Base-by-base conservation (phyloP, 768 basidiomycete genomes). In the Pulveroboletus ravenelii region DNA sequence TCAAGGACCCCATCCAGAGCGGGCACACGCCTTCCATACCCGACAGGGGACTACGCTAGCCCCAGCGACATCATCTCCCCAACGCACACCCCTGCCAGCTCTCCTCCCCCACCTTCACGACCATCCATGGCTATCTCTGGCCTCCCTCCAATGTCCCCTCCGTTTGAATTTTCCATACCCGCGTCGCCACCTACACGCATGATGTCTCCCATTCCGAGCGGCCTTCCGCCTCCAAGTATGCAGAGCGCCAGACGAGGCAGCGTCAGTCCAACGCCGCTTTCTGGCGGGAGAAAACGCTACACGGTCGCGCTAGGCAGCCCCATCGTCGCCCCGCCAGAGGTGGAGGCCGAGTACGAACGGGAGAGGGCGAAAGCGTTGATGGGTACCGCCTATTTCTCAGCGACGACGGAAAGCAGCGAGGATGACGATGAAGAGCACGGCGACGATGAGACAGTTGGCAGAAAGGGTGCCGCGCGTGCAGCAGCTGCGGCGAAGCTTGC, bases 261-360 rank as follows among this genome's bases (percentile, higher is more conserved):
- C 59, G 76, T 83, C 47, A 82, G 82, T 50, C 81, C 84, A 2
- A 89, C 87, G 3, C 88, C 90, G 2, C 70, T 79, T 0, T 68
- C 74, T 2, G 72, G 41, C 2, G 56, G 52, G 17, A 58, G 89
- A 52, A 93, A 93, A 61, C 77, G 90, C 35, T 92, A 93, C 62
- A 92, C 90, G 0, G 89, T 92, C 30, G 89, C 90, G 1, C 76
- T 93, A 0, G 89, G 88, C 10, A 85, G 80, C 3, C 84, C 87
- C 0, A 81, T 89, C 52, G 76, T 80, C 54, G 71, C 60, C 34
- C 66, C 58, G 51, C 62, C 55, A 27, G 69, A 57, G 42, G 56
- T 55, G 46, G 66, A 57, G 32, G 54, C 59, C 9, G 69, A 66
- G 5, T 62, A 63, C 45, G 62, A 67, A 29, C 67, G 62, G 0